Evolutionary conservation across 805 yeast genomes (phyloP).

Genomic region (Metschnikowia peoriensis): DNA sequence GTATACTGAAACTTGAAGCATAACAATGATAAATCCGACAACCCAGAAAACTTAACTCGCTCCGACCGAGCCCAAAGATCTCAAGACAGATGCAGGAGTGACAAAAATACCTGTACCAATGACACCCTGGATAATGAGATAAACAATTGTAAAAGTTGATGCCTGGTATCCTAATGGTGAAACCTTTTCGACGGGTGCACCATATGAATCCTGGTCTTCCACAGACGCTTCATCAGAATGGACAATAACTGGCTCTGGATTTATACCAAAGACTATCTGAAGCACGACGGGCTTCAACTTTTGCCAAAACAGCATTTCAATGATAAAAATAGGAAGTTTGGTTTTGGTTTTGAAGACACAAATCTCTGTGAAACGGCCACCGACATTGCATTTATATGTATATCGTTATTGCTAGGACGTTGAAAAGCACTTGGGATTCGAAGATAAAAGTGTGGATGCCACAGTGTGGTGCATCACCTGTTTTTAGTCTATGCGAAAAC

Average conservation of each 20-base stretch:
- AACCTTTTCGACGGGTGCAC: conserved; percentile 42
- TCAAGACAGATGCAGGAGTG: conserved; percentile 59
- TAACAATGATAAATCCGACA: conserved; percentile 37
- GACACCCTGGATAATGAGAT: conserved; percentile 64
- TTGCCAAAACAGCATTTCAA: conserved; percentile 3
- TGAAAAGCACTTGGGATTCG: not conserved
- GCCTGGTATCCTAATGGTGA: conserved; percentile 42
- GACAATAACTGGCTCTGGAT: conserved; percentile 5
- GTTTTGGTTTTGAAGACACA: too few species aligned
- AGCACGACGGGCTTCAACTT: conserved; percentile 8
- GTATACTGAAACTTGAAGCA: conserved; percentile 36
- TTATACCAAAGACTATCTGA: conserved; percentile 14
- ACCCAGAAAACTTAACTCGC: conserved; percentile 44
- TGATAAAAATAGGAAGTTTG: not conserved
- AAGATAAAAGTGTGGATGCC: not conserved
- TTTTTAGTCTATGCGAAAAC: too few species aligned
- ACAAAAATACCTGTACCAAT: conserved; percentile 78
- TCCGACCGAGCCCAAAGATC: conserved; percentile 43
- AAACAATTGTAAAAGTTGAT: conserved; percentile 49
- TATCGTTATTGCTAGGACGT: not conserved
- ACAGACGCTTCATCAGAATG: conserved; percentile 3
- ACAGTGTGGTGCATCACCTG: not conserved
- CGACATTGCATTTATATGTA: not conserved
- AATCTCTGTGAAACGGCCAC: not conserved
- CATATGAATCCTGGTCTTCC: conserved; percentile 22